phyloP scores from a whole-genome alignment of 495 filamentous ascomycete species.

The Penicillium samsonianum region DNA sequence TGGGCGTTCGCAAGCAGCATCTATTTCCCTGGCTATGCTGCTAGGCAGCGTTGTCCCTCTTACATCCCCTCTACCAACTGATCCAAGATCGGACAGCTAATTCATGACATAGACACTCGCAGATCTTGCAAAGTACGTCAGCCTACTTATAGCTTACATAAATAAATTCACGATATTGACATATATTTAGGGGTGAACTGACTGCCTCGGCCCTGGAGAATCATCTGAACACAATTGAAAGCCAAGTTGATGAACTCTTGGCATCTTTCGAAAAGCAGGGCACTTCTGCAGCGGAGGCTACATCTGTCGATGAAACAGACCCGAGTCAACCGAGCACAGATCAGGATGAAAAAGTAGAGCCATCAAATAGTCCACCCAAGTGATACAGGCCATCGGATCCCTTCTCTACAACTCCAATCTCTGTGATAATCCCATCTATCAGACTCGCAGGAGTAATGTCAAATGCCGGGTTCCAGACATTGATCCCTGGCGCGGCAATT shows the following conservation, averaged over 20 bases:
- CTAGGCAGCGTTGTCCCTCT: neutral
- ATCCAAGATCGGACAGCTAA: neutral
- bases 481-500: conserved; percentile 78
- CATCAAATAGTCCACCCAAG: conserved; percentile 57
- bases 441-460: conserved; percentile 85
- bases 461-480: conserved; percentile 95
- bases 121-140: conserved; percentile 40
- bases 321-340: conserved; percentile 14
- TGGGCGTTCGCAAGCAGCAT: neutral
- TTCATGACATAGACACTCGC: conserved; percentile 32
- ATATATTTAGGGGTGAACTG: conserved; percentile 51
- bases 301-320: neutral
- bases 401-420: conserved; percentile 84
- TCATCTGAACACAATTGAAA: conserved; percentile 54
- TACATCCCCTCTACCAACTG: neutral
- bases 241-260: conserved; percentile 59
- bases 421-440: conserved; percentile 93
- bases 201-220: conserved; percentile 58
- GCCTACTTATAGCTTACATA: neutral
- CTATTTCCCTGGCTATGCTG: neutral
- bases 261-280: conserved; percentile 41
- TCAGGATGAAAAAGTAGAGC: conserved; percentile 16
- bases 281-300: neutral
- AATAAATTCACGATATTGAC: conserved; percentile 12
- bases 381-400: conserved; percentile 72